phyloP scores from a whole-genome alignment of 2,329 filamentous ascomycete species.

The Alternaria viburni region DNA sequence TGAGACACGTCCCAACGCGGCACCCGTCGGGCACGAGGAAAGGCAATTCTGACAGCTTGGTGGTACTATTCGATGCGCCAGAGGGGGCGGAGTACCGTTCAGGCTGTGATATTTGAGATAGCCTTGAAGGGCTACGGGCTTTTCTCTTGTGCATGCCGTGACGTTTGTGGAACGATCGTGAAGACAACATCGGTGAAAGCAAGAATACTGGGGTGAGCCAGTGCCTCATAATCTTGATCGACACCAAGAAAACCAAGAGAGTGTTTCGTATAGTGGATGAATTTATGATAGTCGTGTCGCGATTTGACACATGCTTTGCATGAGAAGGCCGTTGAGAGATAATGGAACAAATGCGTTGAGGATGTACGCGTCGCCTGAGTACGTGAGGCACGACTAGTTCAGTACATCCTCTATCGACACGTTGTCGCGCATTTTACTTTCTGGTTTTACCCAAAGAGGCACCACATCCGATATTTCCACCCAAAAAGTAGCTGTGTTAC shows the following conservation, averaged over 20 bases:
- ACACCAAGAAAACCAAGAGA: background rate
- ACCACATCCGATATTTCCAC: background rate
- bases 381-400: background rate
- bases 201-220: background rate
- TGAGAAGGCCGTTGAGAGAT: background rate
- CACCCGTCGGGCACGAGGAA: conserved; percentile 14
- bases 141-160: background rate
- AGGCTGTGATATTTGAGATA: conserved; percentile 2
- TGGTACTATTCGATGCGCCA: conserved; percentile 21
- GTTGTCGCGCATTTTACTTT: background rate
- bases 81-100: background rate
- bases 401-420: background rate
- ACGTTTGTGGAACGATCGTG: conserved; percentile 5
- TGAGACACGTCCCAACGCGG: conserved; percentile 4
- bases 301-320: background rate
- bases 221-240: background rate
- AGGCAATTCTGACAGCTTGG: conserved; percentile 35
- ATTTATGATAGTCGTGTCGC: background rate
- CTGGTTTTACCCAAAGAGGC: background rate
- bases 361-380: background rate
- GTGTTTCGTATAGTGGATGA: background rate
- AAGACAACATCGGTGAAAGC: background rate
- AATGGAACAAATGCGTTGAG: background rate
- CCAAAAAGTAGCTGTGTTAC: background rate
- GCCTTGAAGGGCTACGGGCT: background rate